Conservation (phyloP, 176 grass and related monocot species). For the Eleusine indica region DNA sequence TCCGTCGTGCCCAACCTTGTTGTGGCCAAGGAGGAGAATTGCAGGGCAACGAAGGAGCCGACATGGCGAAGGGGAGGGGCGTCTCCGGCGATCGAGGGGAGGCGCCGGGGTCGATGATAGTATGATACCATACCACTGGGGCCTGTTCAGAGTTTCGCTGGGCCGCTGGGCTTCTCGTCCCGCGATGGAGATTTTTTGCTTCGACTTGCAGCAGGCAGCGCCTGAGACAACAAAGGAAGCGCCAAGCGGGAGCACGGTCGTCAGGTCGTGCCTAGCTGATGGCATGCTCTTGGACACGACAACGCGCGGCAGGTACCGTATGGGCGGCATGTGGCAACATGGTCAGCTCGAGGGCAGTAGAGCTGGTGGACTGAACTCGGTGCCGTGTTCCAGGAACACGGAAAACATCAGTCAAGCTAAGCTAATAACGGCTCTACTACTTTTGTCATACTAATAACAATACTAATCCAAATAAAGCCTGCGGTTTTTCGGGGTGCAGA, state of each 20-base stretch:
- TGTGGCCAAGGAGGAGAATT: no score
- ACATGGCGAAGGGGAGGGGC: no score
- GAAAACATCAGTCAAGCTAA: constrained; percentile 17
- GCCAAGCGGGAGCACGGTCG: not conserved
- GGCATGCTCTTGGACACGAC: not conserved
- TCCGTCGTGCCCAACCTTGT: no score
- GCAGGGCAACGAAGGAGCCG: no score
- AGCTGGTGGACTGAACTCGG: constrained; percentile 8
- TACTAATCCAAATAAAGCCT: not conserved
- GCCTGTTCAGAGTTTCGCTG: not conserved
- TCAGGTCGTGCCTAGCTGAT: not conserved
- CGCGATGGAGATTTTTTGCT: not conserved
- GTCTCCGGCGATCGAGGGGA: no score
- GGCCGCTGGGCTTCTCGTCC: not conserved
- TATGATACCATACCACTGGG: no score
- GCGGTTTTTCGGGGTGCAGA: no score
- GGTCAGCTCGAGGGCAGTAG: not conserved
- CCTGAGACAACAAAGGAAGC: no score
- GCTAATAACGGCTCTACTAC: not conserved
- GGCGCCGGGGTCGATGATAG: no score
- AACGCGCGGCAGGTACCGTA: no score
- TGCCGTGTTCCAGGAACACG: not conserved
- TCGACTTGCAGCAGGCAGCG: not conserved
- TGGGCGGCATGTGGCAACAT: not conserved
- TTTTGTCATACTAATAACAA: not conserved